Evolutionary conservation across 805 yeast genomes (phyloP).

Genomic region (Brettanomyces custersianus): DNA sequence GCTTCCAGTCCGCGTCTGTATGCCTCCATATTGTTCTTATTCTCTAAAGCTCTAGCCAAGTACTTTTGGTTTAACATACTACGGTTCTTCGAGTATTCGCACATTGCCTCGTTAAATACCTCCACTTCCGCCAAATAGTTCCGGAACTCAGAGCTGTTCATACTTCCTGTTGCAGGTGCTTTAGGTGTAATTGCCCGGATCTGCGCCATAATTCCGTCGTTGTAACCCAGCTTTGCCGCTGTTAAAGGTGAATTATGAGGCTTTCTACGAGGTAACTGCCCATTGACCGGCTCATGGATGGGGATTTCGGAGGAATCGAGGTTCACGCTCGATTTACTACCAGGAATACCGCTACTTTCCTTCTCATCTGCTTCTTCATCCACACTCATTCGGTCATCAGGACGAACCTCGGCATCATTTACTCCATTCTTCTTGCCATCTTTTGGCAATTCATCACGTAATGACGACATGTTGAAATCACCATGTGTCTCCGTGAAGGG

Average conservation of each 20-base stretch:
- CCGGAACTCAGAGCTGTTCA: background rate
- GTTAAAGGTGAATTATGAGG: conserved; percentile 9
- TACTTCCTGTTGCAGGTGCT: background rate
- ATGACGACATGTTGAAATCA: conserved; percentile 20
- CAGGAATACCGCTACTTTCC: background rate
- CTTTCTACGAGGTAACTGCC: conserved; percentile 9
- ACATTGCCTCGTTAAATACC: conserved; percentile 8
- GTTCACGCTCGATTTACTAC: conserved; percentile 6
- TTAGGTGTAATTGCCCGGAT: background rate
- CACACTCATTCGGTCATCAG: background rate
- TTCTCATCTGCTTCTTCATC: background rate
- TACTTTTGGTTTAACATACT: conserved; percentile 8
- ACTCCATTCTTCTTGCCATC: background rate
- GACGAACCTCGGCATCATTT: background rate
- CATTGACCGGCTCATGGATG: conserved; percentile 15
- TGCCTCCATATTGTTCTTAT: conserved; percentile 5
- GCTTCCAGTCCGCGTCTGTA: conserved; percentile 12
- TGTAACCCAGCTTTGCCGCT: conserved; percentile 13
- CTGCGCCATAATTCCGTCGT: background rate
- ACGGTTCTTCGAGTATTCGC: conserved; percentile 9
- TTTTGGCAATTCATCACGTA: conserved; percentile 11
- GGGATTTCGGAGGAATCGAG: conserved; percentile 11
- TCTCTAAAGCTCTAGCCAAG: conserved; percentile 9
- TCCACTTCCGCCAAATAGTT: conserved; percentile 6
- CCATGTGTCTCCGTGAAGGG: conserved; percentile 25